Conservation (phyloP, 2,329 filamentous ascomycete species). For the Claviceps cyperi region DNA sequence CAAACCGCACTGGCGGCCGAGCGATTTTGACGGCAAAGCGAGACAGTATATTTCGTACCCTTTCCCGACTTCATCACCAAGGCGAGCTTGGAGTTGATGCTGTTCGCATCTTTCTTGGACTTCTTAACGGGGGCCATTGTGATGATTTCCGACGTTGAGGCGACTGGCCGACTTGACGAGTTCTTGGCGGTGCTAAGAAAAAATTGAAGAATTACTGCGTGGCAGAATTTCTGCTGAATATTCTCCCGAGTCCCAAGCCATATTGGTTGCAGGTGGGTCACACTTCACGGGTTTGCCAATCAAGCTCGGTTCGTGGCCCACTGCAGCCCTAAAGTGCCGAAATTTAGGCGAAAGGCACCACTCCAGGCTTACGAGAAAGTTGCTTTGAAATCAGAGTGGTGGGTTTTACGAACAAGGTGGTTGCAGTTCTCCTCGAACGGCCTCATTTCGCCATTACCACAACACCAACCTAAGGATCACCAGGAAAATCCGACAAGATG, state of each 20-base stretch:
- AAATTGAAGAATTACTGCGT: not conserved
- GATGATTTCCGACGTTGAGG: slow-evolving; percentile 21
- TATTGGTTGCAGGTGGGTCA: not conserved
- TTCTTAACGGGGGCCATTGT: slow-evolving; percentile 61
- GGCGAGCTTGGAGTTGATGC: slow-evolving; percentile 45
- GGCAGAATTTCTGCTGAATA: not conserved
- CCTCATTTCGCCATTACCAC: slow-evolving; percentile 20
- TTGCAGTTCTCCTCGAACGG: slow-evolving; percentile 14
- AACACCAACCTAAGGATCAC: slow-evolving; percentile 18
- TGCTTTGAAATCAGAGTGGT: slow-evolving; percentile 42
- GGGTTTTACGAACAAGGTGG: slow-evolving; percentile 17
- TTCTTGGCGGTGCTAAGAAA: slow-evolving; percentile 11
- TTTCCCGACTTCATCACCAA: slow-evolving; percentile 54
- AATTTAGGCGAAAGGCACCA: slow-evolving; percentile 22
- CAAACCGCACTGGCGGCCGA: not conserved
- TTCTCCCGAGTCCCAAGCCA: not conserved
- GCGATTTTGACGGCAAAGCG: not conserved
- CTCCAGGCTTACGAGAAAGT: slow-evolving; percentile 13
- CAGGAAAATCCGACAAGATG: slow-evolving; percentile 67
- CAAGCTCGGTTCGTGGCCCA: not conserved
- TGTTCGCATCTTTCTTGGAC: slow-evolving; percentile 73
- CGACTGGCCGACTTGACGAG: slow-evolving; percentile 16
- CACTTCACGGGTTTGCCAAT: not conserved
- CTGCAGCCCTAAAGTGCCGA: slow-evolving; percentile 26
- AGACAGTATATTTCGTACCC: slow-evolving; percentile 43